phyloP scores from a whole-genome alignment of 2,329 filamentous ascomycete genomes.

The Pestalotiopsis sp. region DNA sequence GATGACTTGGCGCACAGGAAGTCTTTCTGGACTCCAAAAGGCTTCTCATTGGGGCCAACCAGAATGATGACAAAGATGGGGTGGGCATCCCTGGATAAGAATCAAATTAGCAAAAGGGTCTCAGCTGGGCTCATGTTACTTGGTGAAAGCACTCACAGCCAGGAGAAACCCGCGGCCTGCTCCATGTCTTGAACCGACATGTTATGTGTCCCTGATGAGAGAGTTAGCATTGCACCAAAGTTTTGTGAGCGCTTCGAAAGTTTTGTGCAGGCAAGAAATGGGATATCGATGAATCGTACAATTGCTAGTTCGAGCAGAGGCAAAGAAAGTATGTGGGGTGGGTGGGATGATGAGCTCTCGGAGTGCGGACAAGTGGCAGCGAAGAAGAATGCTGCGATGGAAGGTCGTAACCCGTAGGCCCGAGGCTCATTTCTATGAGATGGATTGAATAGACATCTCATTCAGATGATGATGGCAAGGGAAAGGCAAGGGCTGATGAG shows the following conservation, averaged over 20 bases:
- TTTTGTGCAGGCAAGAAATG: neutral
- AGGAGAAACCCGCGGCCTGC: constrained; percentile 7
- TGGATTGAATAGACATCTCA: neutral
- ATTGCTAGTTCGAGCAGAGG: neutral
- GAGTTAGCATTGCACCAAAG: neutral
- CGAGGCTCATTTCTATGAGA: neutral
- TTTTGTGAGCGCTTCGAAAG: neutral
- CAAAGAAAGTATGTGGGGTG: too few species aligned
- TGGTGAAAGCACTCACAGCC: neutral
- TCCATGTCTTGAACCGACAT: constrained; percentile 1
- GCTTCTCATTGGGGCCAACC: constrained; percentile 51
- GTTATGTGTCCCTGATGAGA: neutral
- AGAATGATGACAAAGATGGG: constrained; percentile 57
- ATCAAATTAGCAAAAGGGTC: neutral
- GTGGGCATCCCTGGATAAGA: constrained; percentile 49
- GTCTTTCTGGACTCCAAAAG: constrained; percentile 61
- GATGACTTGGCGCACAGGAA: constrained; percentile 55
- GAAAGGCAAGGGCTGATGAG: neutral
- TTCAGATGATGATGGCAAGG: neutral
- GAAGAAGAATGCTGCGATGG: neutral
- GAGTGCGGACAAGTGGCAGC: neutral
- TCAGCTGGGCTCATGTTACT: neutral
- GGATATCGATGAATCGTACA: neutral
- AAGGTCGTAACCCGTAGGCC: neutral
- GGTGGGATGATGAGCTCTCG: neutral